Conservation (phyloP, 2,329 filamentous ascomycete genomes). For the Fusarium humuli region DNA sequence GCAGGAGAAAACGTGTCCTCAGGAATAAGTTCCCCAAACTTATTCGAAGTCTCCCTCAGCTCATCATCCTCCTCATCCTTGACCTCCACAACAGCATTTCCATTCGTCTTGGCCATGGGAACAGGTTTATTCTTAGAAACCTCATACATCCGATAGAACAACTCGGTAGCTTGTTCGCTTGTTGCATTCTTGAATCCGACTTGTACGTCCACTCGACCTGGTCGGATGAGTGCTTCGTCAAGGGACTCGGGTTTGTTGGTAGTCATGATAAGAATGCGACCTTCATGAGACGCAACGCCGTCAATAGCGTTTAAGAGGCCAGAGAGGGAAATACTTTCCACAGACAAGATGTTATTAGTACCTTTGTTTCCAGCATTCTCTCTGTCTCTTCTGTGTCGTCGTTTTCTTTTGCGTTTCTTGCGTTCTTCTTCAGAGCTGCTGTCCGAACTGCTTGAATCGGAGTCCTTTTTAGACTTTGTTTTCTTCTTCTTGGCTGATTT, state of each 20-base stretch:
- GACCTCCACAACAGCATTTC: constrained; percentile 7
- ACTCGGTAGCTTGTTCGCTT: constrained; percentile 65
- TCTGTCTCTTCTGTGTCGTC: constrained; percentile 33
- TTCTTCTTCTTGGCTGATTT: constrained; percentile 33
- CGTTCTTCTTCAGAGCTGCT: constrained; percentile 44
- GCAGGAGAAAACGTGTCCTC: constrained; percentile 67
- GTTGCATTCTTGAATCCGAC: constrained; percentile 72
- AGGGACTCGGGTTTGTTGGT: constrained; percentile 81
- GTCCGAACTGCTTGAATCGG: constrained; percentile 31
- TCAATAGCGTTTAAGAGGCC: constrained; percentile 87
- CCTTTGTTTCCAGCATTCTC: constrained; percentile 40
- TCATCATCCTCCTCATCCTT: constrained; percentile 48
- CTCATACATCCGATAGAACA: constrained; percentile 73
- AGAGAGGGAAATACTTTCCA: constrained; percentile 74
- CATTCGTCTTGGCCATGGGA: constrained; percentile 21
- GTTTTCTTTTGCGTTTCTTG: constrained; percentile 38
- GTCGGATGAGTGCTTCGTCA: constrained; percentile 78
- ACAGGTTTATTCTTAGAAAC: constrained; percentile 45
- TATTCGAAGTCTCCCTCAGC: constrained; percentile 57
- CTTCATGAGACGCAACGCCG: constrained; percentile 82
- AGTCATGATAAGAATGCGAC: constrained; percentile 83
- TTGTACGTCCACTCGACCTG: constrained; percentile 78
- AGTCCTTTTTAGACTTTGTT: constrained; percentile 48
- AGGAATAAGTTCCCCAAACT: constrained; percentile 67
- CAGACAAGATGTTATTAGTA: constrained; percentile 34